Base-by-base conservation (phyloP, 345 rosid genomes). In the Murraya koenigii region DNA sequence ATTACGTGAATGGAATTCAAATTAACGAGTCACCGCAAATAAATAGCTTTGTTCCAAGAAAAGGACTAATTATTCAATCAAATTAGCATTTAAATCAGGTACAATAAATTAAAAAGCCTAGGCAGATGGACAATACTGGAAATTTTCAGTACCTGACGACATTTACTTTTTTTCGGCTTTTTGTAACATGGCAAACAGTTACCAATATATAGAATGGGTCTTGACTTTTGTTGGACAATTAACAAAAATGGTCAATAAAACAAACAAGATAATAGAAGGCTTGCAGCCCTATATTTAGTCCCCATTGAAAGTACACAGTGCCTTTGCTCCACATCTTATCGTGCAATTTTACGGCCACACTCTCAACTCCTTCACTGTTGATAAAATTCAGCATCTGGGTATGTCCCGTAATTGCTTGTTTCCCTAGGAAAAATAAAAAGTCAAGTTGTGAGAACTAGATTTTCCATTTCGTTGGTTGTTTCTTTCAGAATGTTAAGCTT, bases 241-340 rank as follows among this genome's bases (percentile, higher is more conserved):
- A 30, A n/a, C 19, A 8, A 3, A 66, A 66, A 71, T 1, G 55
- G 25, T 36, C 63, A 65, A 36, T 65, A 20, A 62, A 78, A 23
- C 67, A 19, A 49, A 33, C 35, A 41, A 61, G 60, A 30, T 47
- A 75, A 75, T 26, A 30, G 77, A 44, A 63, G 58, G 77, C 39
- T 28, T 35, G 69, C 69, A 32, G 0, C 62, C 7, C 28, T 32
- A 32, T 52, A 20, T 1, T 70, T 49, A 70, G 74, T 70, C 23
- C 59, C 52, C 61, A 30, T 9, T 20, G 8, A 3, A 65, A 65
- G 69, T 65, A 65, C 69, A 35, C 25, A 8, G 5, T 32, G 23
- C 33, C 13, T 64, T 64, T 33, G 17, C 22, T 52, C 56, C 56
- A 17, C 7, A 1, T 52, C 56, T 19, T 52, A 22, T 52, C 22